phyloP scores from a whole-genome alignment of 805 yeast genomes.

The Ogataea paradorogensis region DNA sequence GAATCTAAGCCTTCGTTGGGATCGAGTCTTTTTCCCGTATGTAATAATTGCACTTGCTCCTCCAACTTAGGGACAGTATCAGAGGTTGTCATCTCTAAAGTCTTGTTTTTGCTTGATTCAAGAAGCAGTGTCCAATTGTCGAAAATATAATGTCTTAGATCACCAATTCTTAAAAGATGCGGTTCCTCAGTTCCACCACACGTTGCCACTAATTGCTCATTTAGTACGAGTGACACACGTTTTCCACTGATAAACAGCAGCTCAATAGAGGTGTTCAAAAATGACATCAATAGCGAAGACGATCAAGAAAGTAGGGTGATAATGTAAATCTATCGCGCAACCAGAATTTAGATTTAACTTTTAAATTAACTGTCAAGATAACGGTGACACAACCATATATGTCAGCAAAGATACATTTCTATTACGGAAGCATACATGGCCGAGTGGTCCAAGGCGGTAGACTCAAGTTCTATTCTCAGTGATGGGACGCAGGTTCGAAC shows the following conservation, averaged over 20 bases:
- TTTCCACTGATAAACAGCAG: slow-evolving; percentile 25
- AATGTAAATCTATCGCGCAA: not conserved
- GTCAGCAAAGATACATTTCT: not conserved
- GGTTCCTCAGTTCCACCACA: slow-evolving; percentile 12
- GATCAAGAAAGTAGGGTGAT: not conserved
- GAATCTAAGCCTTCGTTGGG: slow-evolving; percentile 23
- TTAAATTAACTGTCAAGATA: not conserved
- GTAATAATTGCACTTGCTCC: slow-evolving; percentile 32
- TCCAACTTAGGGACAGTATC: slow-evolving; percentile 16
- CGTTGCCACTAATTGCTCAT: slow-evolving; percentile 9
- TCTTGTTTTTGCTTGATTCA: slow-evolving; percentile 2
- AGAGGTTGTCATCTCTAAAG: slow-evolving; percentile 10
- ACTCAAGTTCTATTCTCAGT: slow-evolving; percentile 32
- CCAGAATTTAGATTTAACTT: not conserved
- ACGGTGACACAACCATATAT: too few relatives aligned
- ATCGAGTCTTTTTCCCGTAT: slow-evolving; percentile 30
- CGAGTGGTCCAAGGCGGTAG: slow-evolving; percentile 33
- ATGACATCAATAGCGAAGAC: slow-evolving; percentile 8
- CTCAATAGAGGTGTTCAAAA: slow-evolving; percentile 13
- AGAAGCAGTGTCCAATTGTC: slow-evolving; percentile 25
- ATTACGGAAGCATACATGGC: slow-evolving; percentile 26
- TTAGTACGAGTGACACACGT: slow-evolving; percentile 18
- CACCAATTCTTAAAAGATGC: slow-evolving; percentile 25
- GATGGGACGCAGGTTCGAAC: slow-evolving; percentile 34
- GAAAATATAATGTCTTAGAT: slow-evolving; percentile 28